Base-by-base conservation (phyloP, 129 eudicot genomes). In the Smallanthus sonchifolius region DNA sequence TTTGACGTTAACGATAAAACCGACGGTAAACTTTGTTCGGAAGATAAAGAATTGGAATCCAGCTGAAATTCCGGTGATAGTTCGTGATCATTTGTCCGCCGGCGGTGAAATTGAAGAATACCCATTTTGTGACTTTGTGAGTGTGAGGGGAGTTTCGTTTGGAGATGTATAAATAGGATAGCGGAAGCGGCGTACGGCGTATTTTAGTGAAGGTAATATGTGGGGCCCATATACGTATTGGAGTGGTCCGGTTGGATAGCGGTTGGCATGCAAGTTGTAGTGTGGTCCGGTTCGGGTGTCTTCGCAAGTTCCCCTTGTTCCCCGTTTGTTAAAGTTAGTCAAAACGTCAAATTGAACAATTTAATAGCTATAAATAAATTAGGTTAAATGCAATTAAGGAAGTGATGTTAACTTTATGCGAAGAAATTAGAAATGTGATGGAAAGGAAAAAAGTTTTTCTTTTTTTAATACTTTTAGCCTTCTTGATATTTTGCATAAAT, bases 1-100 rank as follows among this genome's bases (percentile, higher is more conserved):
- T 81, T 84, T 3, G 76, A 17, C 6, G 96, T 68, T 55, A 89
- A 85, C 2, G 98, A 92, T 34, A 88, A 87, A 38, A 92, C 80
- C 3, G 94, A 89, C 3, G 91, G 86, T 44, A 92, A 77, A 71
- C 95, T 92, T 65, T 63, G 69, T 57, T 86, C 89, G 11, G 95
- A 83, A 56, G 86, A 74, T 49, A 92, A 76, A 5, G 82, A 56
- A 20, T 65, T 42, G 32, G 79, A 77, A 4, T 77, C 67, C 6
- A 28, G 51, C 38, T 42, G 74, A 43, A 59, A 39, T 56, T 79
- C 83, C 51, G 83, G 78, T 10, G 42, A 44, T 5, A 72, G 42
- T 65, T 75, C 81, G 9, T 70, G 70, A 7, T 77, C 77, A 45
- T 81, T 61, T 43, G 81, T 70, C 54, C 77, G 49, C 19, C 82